phyloP scores from a whole-genome alignment of 495 filamentous ascomycete species.

The Aspergillus affinis region DNA sequence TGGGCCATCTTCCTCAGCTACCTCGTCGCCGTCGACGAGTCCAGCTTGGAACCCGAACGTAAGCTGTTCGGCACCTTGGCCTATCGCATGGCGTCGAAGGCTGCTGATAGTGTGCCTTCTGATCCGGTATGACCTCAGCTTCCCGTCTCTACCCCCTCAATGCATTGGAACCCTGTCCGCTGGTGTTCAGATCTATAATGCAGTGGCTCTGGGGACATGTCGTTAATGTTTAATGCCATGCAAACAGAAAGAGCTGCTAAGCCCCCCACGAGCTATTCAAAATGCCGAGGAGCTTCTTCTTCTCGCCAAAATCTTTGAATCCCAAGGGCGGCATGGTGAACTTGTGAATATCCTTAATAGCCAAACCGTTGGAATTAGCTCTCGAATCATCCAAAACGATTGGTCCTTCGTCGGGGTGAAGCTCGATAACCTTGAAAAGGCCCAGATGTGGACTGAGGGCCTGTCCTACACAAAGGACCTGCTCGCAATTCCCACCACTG shows the following conservation, averaged over 20 bases:
- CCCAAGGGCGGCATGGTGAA: slow-evolving; percentile 46
- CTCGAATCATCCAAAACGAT: slow-evolving; percentile 52
- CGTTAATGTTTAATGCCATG: slow-evolving; percentile 20
- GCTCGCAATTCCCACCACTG: slow-evolving; percentile 36
- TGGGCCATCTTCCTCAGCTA: slow-evolving; percentile 57
- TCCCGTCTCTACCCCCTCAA: not conserved
- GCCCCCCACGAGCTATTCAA: slow-evolving; percentile 52
- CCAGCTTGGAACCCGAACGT: slow-evolving; percentile 47
- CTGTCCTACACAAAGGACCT: slow-evolving; percentile 42
- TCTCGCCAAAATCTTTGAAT: slow-evolving; percentile 51
- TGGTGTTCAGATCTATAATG: slow-evolving; percentile 1
- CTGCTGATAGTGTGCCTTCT: slow-evolving; percentile 50
- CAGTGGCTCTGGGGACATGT: slow-evolving; percentile 9
- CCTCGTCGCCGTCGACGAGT: slow-evolving; percentile 35
- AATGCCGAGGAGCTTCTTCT: slow-evolving; percentile 55
- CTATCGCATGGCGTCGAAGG: slow-evolving; percentile 59
- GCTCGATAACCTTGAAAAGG: slow-evolving; percentile 43
- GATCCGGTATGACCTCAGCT: slow-evolving; percentile 36
- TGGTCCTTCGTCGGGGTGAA: slow-evolving; percentile 50
- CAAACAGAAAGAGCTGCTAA: slow-evolving; percentile 41
- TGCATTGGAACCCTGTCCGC: not conserved
- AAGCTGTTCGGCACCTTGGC: slow-evolving; percentile 58
- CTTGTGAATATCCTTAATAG: slow-evolving; percentile 51
- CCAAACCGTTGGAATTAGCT: slow-evolving; percentile 49
- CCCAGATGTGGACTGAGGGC: slow-evolving; percentile 47